phyloP scores from a whole-genome alignment of 371 early-diverging fungal species.

The Mucor velutinosus region DNA sequence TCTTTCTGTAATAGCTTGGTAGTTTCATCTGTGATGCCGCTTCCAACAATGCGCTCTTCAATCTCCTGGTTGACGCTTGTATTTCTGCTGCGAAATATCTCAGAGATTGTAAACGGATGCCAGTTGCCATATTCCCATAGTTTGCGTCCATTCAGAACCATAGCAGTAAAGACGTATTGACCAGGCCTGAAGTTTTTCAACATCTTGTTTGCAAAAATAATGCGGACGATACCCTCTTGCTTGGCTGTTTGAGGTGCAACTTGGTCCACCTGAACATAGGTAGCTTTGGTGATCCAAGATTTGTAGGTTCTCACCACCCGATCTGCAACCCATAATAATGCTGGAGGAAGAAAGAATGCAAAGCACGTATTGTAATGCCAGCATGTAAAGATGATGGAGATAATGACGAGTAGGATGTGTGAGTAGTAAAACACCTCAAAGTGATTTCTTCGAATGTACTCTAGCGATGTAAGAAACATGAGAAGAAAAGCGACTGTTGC shows the following conservation, averaged over 20 bases:
- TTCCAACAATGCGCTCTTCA: constrained; percentile 19
- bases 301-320: constrained; percentile 44
- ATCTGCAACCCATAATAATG: constrained; percentile 43
- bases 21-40: not conserved
- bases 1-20: not conserved
- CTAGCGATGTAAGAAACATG: constrained; percentile 44
- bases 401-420: constrained; percentile 41
- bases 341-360: constrained; percentile 43
- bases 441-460: constrained; percentile 41
- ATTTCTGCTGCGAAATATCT: constrained; percentile 25
- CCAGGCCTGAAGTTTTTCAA: constrained; percentile 39
- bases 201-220: constrained; percentile 39
- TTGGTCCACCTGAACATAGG: constrained; percentile 26
- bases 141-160: constrained; percentile 26
- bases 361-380: constrained; percentile 46
- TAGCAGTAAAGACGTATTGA: constrained; percentile 46
- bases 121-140: constrained; percentile 37
- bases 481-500: constrained; percentile 45
- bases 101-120: constrained; percentile 52
- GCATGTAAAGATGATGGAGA: constrained; percentile 38
- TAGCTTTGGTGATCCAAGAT: constrained; percentile 36
- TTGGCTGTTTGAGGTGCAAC: constrained; percentile 19
- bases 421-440: constrained; percentile 49
- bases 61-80: not conserved
- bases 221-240: constrained; percentile 38